Percentiles rank a stretch among this genome's conserved stretches.
Evolutionary conservation across 768 basidiomycete species (phyloP).

Genomic region (Pleurotus giganteus): DNA sequence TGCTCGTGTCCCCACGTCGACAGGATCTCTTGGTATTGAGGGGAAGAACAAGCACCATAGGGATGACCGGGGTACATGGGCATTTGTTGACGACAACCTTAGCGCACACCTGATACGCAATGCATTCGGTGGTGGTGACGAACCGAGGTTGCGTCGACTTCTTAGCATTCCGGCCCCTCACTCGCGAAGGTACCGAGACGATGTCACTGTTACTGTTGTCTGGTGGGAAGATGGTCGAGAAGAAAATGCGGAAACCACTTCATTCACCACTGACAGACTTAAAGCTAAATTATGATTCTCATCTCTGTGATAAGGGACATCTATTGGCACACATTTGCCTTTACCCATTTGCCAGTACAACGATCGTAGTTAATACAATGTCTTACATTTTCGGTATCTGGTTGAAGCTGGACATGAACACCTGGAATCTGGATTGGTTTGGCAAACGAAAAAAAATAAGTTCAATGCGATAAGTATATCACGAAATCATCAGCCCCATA

Average conservation of each 20-base stretch:
- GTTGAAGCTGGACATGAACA: no score
- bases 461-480: constrained; percentile 4
- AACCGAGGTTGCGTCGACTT: constrained; percentile 49
- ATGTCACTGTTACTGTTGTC: constrained; percentile 80
- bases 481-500: constrained; percentile 5
- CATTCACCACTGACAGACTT: constrained; percentile 24
- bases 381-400: no score
- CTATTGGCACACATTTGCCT: neutral
- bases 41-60: constrained; percentile 52
- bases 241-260: constrained; percentile 29
- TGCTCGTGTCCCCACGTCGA: constrained; percentile 50
- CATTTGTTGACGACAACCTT: constrained; percentile 76
- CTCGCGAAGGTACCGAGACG: constrained; percentile 78
- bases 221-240: constrained; percentile 80
- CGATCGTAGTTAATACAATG: neutral
- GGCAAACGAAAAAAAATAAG: neutral
- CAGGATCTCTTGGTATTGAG: constrained; percentile 56
- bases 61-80: constrained; percentile 56
- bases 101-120: constrained; percentile 86
- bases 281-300: constrained; percentile 37
- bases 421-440: neutral
- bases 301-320: constrained; percentile 32
- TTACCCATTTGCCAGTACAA: no score
- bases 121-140: constrained; percentile 86
- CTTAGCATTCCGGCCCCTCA: constrained; percentile 83